Percentiles rank a stretch among this genome's conserved stretches.
Evolutionary conservation across 2,329 filamentous ascomycete species (phyloP).

Genomic region (Aurifilum marmelostoma): DNA sequence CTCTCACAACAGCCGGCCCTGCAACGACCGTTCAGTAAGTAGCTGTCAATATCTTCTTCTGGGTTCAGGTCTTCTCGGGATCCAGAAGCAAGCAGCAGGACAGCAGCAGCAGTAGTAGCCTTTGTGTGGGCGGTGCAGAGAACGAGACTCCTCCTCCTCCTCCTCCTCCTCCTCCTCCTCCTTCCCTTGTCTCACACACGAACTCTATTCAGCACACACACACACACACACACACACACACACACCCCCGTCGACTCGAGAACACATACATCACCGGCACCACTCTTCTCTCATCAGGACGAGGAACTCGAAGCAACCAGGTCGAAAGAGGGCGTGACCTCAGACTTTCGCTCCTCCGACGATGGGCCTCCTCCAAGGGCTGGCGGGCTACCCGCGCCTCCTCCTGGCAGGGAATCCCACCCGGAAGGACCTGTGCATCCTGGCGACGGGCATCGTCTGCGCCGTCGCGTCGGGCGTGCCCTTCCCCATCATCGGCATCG

Average conservation of each 20-base stretch:
- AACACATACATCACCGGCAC: neutral
- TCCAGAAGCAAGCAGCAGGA: neutral
- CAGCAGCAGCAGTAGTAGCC: no score
- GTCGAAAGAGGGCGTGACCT: no score
- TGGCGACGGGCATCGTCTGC: constrained; percentile 28
- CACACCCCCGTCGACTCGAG: neutral
- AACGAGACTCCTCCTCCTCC: neutral
- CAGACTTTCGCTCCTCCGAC: neutral
- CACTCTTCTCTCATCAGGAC: neutral
- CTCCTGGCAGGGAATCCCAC: constrained; percentile 31
- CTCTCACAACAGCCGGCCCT: neutral
- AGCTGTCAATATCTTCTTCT: neutral
- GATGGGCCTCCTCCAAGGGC: constrained; percentile 31
- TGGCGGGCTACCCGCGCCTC: constrained; percentile 31
- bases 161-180: no score
- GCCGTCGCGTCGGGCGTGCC: constrained; percentile 52
- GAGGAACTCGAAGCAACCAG: no score
- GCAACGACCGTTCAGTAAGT: no score
- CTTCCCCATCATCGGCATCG: constrained; percentile 58
- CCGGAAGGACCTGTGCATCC: constrained; percentile 28
- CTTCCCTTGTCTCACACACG: neutral
- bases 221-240: no score
- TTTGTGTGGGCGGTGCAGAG: neutral
- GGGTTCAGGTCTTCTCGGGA: neutral
- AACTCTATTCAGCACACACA: no score